Evolutionary conservation across 2,329 filamentous ascomycete species (phyloP).

Genomic region (Hymenoscyphus linearis): DNA sequence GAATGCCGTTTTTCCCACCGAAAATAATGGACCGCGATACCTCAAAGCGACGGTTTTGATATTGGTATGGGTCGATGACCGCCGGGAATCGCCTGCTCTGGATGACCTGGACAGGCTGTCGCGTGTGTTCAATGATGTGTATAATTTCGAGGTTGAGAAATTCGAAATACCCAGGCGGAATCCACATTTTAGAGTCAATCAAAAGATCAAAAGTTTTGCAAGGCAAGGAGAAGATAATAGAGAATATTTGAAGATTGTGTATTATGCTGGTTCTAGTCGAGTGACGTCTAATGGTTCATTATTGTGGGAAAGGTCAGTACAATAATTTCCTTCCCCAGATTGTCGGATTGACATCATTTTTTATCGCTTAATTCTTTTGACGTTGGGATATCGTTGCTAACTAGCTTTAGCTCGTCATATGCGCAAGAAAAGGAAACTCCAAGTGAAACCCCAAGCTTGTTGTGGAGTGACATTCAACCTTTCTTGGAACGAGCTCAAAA

Average conservation of each 20-base stretch:
- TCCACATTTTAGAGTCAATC: slow-evolving; percentile 3
- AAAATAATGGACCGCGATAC: slow-evolving; percentile 1
- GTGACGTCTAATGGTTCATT: neutral
- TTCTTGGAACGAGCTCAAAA: slow-evolving; percentile 6
- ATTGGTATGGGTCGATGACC: slow-evolving; percentile 5
- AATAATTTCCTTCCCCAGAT: neutral
- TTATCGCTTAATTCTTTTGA: neutral
- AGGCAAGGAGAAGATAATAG: neutral
- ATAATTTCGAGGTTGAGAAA: slow-evolving; percentile 9
- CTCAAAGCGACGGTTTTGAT: slow-evolving; percentile 8
- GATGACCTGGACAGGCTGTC: slow-evolving; percentile 1
- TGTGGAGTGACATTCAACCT: slow-evolving; percentile 8
- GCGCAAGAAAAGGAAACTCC: neutral
- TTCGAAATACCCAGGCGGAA: slow-evolving; percentile 4
- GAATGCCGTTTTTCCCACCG: slow-evolving; percentile 4
- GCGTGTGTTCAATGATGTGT: slow-evolving; percentile 5
- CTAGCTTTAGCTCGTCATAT: neutral
- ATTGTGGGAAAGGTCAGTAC: slow-evolving; percentile 4
- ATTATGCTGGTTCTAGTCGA: slow-evolving; percentile 7
- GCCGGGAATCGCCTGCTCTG: slow-evolving; percentile 1
- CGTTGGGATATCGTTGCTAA: neutral
- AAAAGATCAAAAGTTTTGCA: slow-evolving; percentile 7
- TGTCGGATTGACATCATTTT: neutral
- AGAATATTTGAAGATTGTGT: slow-evolving; percentile 10
- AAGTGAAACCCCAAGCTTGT: neutral